These are phyloP conservation scores for Nothophaeocryptopus gaeumannii DNA, from an alignment of 2,329 filamentous ascomycete genomes.

Conservation along the genomic window DNA sequence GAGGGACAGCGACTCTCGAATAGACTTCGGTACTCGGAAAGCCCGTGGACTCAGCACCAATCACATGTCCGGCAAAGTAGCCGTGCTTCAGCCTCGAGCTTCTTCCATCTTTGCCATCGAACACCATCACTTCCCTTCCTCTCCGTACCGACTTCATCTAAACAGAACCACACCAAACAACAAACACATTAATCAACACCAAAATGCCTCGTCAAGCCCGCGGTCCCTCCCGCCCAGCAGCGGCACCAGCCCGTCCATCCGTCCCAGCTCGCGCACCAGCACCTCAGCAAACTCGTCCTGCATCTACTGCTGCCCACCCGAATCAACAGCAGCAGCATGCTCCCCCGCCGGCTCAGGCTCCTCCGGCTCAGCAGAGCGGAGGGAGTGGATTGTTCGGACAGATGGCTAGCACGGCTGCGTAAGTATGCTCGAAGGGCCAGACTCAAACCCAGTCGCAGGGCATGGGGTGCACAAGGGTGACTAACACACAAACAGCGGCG, in stretches of 20 bases:
- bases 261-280: constrained; percentile 55
- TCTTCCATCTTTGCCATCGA: constrained; percentile 16
- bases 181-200: neutral
- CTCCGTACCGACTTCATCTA: constrained; percentile 1
- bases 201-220: constrained; percentile 51
- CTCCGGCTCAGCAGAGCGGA: constrained; percentile 37
- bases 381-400: constrained; percentile 88
- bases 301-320: constrained; percentile 50
- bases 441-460: no score
- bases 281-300: constrained; percentile 51
- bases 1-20: no score
- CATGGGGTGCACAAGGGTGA: no score
- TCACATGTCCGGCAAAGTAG: neutral
- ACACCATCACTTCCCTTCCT: constrained; percentile 2
- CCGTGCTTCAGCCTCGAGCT: constrained; percentile 1
- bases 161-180: constrained; percentile 3
- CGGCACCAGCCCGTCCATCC: constrained; percentile 34
- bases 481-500: constrained; percentile 64
- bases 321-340: constrained; percentile 46
- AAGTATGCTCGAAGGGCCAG: no score
- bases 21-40: constrained; percentile 1
- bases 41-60: neutral
- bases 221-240: constrained; percentile 45
- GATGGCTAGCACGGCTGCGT: constrained; percentile 98
- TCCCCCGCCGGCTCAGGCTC: constrained; percentile 47